These are phyloP conservation scores for Angophora floribunda DNA, from an alignment of 345 rosid genomes.

Conservation along the genomic window DNA sequence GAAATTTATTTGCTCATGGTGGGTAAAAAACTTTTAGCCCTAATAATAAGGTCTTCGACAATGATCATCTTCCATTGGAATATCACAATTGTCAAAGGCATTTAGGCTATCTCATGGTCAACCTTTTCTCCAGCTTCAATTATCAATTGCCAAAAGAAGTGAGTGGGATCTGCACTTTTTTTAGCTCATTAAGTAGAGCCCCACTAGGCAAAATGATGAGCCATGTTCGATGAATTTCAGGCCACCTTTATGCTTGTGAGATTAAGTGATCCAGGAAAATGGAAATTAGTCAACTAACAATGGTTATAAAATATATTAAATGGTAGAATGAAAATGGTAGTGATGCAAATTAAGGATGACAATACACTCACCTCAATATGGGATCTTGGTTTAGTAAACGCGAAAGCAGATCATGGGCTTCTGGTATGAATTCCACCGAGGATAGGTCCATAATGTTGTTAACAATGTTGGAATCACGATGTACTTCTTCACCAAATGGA, in stretches of 20 bases:
- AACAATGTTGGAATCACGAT: constrained; percentile 76
- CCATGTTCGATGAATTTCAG: not conserved
- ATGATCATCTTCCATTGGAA: no score
- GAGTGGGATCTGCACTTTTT: no score
- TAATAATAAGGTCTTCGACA: no score
- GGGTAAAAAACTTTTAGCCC: no score
- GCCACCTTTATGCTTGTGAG: not conserved
- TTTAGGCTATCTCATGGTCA: no score
- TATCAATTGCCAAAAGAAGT: no score
- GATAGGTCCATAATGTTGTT: constrained; percentile 54
- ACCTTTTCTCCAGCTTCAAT: no score
- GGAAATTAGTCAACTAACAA: not conserved
- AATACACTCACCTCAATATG: constrained; percentile 44
- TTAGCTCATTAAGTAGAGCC: no score
- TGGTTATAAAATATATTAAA: not conserved
- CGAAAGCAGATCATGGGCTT: constrained; percentile 66
- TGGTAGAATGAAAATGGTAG: not conserved
- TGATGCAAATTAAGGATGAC: not conserved
- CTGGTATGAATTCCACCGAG: constrained; percentile 52
- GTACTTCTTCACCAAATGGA: constrained; percentile 26
- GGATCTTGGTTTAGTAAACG: constrained; percentile 55
- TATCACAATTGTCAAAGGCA: no score
- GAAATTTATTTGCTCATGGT: no score
- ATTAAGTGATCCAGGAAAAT: not conserved
- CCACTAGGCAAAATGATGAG: no score